Percentiles rank a stretch among this genome's conserved stretches.
These are phyloP conservation scores for Wickerhamomyces canadensis DNA, from an alignment of 805 yeast genomes.

Conservation along the genomic window DNA sequence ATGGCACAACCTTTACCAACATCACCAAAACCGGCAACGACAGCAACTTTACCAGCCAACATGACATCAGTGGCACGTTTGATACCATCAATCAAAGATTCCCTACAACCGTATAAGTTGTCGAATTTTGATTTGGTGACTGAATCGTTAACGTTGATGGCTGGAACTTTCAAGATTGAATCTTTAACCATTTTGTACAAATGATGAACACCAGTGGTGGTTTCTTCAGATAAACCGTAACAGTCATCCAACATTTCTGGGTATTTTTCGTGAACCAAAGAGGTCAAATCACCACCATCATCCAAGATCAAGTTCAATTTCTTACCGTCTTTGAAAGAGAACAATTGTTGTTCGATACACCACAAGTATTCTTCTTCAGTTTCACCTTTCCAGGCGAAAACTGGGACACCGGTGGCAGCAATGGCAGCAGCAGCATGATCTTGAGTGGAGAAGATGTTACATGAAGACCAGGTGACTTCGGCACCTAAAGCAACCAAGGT, in stretches of 20 bases:
- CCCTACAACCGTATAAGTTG: conserved; percentile 99
- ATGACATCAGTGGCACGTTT: conserved; percentile 99
- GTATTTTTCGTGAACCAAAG: conserved; percentile 94
- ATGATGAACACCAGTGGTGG: conserved; percentile 99
- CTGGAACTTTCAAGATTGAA: conserved; percentile 90
- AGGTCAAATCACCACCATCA: conserved; percentile 98
- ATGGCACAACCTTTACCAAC: conserved; percentile 99
- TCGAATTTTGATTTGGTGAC: conserved; percentile 99
- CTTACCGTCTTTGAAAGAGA: conserved; percentile 93
- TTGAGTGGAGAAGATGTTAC: conserved; percentile 99
- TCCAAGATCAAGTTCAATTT: conserved; percentile 95
- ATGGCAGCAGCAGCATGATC: conserved; percentile 99
- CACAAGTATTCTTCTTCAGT: conserved; percentile 98
- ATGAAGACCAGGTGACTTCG: conserved; percentile 98
- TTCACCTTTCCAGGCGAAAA: conserved; percentile 99
- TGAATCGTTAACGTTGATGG: conserved; percentile 97
- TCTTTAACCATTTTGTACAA: conserved; percentile 93
- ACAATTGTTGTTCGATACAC: conserved; percentile 99
- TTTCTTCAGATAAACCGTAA: conserved; percentile 96
- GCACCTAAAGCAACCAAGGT: conserved; percentile 97
- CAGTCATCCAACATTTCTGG: conserved; percentile 96
- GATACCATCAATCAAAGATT: conserved; percentile 96
- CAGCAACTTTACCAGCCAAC: conserved; percentile 99
- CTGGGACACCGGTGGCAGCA: conserved; percentile 99
- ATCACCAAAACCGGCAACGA: conserved; percentile 99